These are phyloP conservation scores for Rubroshorea leprosula DNA, from an alignment of 345 rosid species.

Conservation along the genomic window DNA sequence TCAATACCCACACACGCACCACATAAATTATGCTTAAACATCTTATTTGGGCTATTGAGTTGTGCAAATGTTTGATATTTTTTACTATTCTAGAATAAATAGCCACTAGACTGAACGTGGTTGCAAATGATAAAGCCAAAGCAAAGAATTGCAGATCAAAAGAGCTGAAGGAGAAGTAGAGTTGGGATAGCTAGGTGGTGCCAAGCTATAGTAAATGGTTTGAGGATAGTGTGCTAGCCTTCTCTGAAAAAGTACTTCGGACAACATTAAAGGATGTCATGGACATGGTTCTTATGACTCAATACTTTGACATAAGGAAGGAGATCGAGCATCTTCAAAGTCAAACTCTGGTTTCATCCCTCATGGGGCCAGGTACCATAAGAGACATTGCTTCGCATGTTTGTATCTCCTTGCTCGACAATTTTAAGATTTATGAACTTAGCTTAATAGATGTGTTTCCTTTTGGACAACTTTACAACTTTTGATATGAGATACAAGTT, in stretches of 20 bases:
- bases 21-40: no score
- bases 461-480: no score
- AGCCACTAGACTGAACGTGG: conserved; percentile 47
- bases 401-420: no score
- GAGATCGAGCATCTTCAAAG: conserved; percentile 26
- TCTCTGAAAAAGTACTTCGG: neutral
- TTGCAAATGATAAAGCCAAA: conserved; percentile 43
- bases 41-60: no score
- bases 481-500: no score
- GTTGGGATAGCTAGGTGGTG: conserved; percentile 42
- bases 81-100: no score
- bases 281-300: conserved; percentile 20
- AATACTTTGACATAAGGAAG: conserved; percentile 21
- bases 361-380: conserved; percentile 35
- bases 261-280: no score
- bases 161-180: conserved; percentile 47
- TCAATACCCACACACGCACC: no score
- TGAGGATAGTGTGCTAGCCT: conserved; percentile 17
- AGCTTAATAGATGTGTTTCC: no score
- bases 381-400: conserved; percentile 29
- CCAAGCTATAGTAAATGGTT: conserved; percentile 47
- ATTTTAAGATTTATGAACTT: no score
- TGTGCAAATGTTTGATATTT: neutral
- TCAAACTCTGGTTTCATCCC: conserved; percentile 30
- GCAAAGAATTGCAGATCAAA: conserved; percentile 47